A percentile compares a stretch with the other conserved stretches of the same genome.
Conservation (phyloP, 306 rosid genomes). For the Prunus fruticosa region DNA sequence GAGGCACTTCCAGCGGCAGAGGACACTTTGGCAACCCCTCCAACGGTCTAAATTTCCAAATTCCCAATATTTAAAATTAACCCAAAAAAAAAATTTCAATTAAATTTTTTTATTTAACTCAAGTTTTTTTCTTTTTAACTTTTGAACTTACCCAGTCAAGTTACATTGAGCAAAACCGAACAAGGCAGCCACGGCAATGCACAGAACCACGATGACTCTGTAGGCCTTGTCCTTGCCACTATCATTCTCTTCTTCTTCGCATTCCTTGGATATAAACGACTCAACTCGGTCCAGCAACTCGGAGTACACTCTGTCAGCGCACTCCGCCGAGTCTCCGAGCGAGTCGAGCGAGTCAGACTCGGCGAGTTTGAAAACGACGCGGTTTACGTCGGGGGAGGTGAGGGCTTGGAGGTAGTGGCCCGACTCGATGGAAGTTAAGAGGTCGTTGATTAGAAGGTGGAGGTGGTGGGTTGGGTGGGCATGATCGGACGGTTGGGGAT, state of each 20-base stretch:
- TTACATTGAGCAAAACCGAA: conserved; percentile 65
- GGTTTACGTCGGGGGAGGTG: conserved; percentile 41
- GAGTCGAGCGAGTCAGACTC: conserved; percentile 23
- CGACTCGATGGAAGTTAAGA: conserved; percentile 51
- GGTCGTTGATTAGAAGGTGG: conserved; percentile 32
- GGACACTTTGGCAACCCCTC: conserved; percentile 68
- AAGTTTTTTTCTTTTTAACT: too few relatives aligned
- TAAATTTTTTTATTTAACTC: not conserved
- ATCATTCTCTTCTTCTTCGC: conserved; percentile 20
- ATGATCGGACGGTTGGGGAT: conserved; percentile 18
- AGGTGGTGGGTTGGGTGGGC: conserved; percentile 8
- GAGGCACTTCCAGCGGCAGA: conserved; percentile 35
- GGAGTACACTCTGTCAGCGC: conserved; percentile 54
- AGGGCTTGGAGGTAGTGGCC: conserved; percentile 61
- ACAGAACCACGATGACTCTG: conserved; percentile 42
- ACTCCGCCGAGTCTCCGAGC: conserved; percentile 31
- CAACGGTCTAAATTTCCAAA: conserved; percentile 50
- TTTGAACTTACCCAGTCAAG: conserved; percentile 61
- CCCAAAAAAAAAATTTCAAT: too few relatives aligned
- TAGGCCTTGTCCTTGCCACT: conserved; percentile 30
- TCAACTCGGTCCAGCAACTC: conserved; percentile 56
- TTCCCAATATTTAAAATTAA: not conserved
- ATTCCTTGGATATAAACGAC: conserved; percentile 38
- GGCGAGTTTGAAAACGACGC: conserved; percentile 38
- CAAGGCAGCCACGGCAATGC: conserved; percentile 66